Base-by-base conservation (phyloP, 2,329 filamentous ascomycete species). In the Bipolaris oryzae region DNA sequence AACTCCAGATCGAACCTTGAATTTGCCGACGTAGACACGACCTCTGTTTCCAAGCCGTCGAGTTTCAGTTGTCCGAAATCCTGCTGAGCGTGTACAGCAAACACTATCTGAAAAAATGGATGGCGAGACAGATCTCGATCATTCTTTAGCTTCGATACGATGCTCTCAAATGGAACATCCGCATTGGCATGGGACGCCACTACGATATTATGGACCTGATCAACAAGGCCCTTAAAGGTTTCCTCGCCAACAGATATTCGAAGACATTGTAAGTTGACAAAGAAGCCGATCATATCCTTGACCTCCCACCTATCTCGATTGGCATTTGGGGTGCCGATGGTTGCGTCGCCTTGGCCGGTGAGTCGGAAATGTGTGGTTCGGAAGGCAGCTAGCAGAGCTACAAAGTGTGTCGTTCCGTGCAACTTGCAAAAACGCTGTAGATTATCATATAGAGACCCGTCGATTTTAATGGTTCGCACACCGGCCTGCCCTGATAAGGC, bases 211-310 rank as follows among this genome's bases (percentile, higher is more conserved):
- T 43, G 7, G 6, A 48, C 28, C 7, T 54, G 51, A 5, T 35
- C 16, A 2, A 55, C 51, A 9, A 61, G 48, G n/a, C 47, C 25
- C 28, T 50, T 13, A 34, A 61, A 61, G 5, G 46, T n/a, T 13
- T 50, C 55, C 3, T 58, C 37, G 2, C 20, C n/a, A 18, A 61
- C 33, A 9, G n/a, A 55, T 2, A 21, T 58, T 10, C 55, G 50
- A 21, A 61, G 18, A 16, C 57, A 60, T 20, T 60, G 57, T 3
- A 57, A 28, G 11, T 60, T 60, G 20, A 60, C 50, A 49, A 61
- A 61, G 48, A 58, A 61, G 3, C 58, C 58, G n/a, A 61, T 58
- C 34, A 61, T 44, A 1, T 61, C 55, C 38, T 42, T 42, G 0
- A 58, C 0, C 23, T 61, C 58, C 51, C 42, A 55, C 4, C 34